Evolutionary conservation across 352 stramenopile species (phyloP), one percentile per base, ranked within the genome.

Genomic region (Phytophthora citricola): DNA sequence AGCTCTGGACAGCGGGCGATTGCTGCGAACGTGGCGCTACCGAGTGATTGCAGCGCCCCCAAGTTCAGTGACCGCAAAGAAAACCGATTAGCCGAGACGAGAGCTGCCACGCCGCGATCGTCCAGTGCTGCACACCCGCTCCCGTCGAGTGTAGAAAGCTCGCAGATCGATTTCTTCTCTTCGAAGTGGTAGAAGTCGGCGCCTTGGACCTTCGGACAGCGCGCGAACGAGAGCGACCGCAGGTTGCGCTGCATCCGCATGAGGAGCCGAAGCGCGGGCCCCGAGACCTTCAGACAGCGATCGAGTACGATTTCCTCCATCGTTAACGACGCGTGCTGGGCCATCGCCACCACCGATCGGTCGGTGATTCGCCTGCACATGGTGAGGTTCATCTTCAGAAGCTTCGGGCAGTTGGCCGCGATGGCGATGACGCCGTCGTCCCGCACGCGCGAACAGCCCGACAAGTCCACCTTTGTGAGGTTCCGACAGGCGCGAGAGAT

Each of bases 351-450:
- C 1, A 92, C 69, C 11, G 87, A 82, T 27, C 68, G 67, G 50
- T 96, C 85, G 4, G 90, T 93, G 49, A 97, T 61, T 1, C 82
- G 73, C 47, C 92, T 86, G 47, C 91, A 95, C 76, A 89, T 93
- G 40, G 74, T 84, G 41, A 97, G 56, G 63, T 97, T 83, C 14
- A 97, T 58, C 9, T 72, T 66, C 34, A 69, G 43, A 6, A 98
- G 66, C 6, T 58, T 52, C 0, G 31, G 40, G 50, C 83, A 91
- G 53, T 89, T 70, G n/a, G 40, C 57, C 1, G 77, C 83, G 7
- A 97, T 63, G 1, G 81, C 83, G 12, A 91, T 57, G 32, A 98
- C 71, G 39, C 85, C 85, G 5, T 90, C 84, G 57, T 97, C 92
- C 34, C 77, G 76, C 7, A 98, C 66, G 6, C 88, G 76, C 5